Conservation (phyloP, 148 eudicot species). For the Chenopodium quinoa region DNA sequence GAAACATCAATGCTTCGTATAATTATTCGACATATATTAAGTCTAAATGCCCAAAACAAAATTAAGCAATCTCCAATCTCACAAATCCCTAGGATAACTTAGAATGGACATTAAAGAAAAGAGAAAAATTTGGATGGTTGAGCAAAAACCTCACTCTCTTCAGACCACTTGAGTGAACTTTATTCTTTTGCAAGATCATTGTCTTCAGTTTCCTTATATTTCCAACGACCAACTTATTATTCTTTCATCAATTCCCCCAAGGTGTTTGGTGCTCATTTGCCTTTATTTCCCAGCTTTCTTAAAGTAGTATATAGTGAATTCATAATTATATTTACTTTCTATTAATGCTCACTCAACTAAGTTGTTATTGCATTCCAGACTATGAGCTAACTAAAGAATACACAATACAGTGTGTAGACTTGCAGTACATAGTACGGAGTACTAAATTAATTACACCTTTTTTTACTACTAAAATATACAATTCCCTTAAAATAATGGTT, state of each 20-base stretch:
- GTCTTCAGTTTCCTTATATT: conserved; percentile 13
- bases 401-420: no score
- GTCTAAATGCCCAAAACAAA: no score
- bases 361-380: not conserved
- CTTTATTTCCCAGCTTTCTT: not conserved
- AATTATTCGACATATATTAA: no score
- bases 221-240: conserved; percentile 13
- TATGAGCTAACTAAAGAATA: not conserved
- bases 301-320: no score
- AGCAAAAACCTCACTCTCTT: conserved; percentile 7
- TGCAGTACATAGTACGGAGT: no score
- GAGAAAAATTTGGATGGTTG: conserved; percentile 18
- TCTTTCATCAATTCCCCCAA: conserved; percentile 14
- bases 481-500: no score
- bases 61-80: not conserved
- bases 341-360: conserved; percentile 14
- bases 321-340: not conserved
- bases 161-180: conserved; percentile 9
- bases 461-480: no score
- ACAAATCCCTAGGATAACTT: not conserved
- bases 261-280: not conserved
- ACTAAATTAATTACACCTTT: no score
- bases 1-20: no score
- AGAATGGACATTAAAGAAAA: conserved; percentile 9
- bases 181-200: conserved; percentile 10